A percentile compares a stretch with the other conserved stretches of the same genome.
Evolutionary conservation across 2,329 filamentous ascomycete species (phyloP).

Genomic region (Botrytis hyacinthi): DNA sequence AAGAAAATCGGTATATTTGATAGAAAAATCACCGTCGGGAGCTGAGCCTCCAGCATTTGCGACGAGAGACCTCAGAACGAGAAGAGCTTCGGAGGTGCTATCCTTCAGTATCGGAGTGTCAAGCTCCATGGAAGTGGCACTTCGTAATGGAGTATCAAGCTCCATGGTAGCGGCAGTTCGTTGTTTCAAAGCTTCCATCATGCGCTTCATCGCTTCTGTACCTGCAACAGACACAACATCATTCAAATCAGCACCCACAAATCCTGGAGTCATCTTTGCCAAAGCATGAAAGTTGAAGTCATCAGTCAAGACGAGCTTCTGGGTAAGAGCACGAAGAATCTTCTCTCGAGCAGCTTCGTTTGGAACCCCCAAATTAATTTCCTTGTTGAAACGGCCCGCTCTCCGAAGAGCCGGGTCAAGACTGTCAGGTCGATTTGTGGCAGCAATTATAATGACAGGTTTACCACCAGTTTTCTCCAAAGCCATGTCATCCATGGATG

Average conservation of each 20-base stretch:
- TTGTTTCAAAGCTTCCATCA: constrained; percentile 39
- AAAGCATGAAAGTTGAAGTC: constrained; percentile 73
- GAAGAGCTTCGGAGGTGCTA: constrained; percentile 37
- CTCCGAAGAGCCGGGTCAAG: constrained; percentile 75
- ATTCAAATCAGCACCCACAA: constrained; percentile 85
- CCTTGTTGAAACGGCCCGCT: constrained; percentile 75
- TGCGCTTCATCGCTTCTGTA: constrained; percentile 41
- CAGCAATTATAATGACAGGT: constrained; percentile 84
- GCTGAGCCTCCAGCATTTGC: constrained; percentile 51
- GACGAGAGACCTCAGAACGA: constrained; percentile 51
- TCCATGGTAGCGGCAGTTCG: constrained; percentile 37
- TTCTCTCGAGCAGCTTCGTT: constrained; percentile 73
- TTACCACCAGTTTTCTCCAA: constrained; percentile 70
- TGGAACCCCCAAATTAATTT: constrained; percentile 85
- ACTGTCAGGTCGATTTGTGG: constrained; percentile 84
- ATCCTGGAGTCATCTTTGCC: constrained; percentile 84
- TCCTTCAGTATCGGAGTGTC: constrained; percentile 26
- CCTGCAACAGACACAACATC: constrained; percentile 50
- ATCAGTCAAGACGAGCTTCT: constrained; percentile 59
- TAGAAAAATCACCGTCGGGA: constrained; percentile 53
- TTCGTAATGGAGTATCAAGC: constrained; percentile 31
- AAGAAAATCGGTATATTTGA: constrained; percentile 69
- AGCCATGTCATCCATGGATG: constrained; percentile 81
- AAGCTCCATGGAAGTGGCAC: constrained; percentile 37
- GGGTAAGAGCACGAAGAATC: constrained; percentile 73